Percentiles rank a stretch among this genome's conserved stretches.
These are phyloP conservation scores for Stevia rebaudiana DNA, from an alignment of 140 eudicot species.

Conservation along the genomic window DNA sequence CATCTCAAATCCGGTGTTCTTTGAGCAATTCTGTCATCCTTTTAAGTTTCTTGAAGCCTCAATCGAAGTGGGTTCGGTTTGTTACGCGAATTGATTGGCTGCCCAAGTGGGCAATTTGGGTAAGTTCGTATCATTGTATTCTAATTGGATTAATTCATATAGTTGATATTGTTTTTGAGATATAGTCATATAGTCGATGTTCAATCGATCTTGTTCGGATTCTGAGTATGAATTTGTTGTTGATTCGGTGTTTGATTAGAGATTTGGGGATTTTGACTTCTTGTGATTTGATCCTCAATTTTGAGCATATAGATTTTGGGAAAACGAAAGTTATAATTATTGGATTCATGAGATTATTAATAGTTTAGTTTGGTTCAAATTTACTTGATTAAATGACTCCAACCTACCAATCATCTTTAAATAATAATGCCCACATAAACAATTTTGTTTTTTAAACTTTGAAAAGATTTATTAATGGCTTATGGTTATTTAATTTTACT, in stretches of 20 bases:
- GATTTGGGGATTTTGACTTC: conserved; percentile 12
- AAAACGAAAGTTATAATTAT: neutral
- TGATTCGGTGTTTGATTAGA: neutral
- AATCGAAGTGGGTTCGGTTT: conserved; percentile 1
- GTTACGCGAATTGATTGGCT: conserved; percentile 10
- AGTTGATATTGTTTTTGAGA: neutral
- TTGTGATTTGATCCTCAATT: neutral
- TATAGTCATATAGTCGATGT: neutral
- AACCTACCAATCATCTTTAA: neutral
- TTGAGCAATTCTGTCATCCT: neutral
- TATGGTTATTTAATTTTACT: conserved; percentile 6
- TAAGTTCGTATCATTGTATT: conserved; percentile 8
- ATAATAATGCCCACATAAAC: too few relatives aligned
- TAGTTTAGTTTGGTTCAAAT: neutral
- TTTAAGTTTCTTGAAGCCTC: neutral
- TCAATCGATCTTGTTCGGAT: neutral
- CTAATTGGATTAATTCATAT: neutral
- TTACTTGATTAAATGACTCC: neutral
- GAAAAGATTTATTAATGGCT: neutral
- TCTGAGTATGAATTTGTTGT: neutral
- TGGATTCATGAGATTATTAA: neutral
- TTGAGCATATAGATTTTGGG: neutral
- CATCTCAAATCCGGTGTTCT: neutral
- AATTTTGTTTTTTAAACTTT: neutral
- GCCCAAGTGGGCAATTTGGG: conserved; percentile 26